Percentiles rank a stretch among this genome's conserved stretches.
Conservation (phyloP, 176 grass and related monocot species). For the Ananas comosus region DNA sequence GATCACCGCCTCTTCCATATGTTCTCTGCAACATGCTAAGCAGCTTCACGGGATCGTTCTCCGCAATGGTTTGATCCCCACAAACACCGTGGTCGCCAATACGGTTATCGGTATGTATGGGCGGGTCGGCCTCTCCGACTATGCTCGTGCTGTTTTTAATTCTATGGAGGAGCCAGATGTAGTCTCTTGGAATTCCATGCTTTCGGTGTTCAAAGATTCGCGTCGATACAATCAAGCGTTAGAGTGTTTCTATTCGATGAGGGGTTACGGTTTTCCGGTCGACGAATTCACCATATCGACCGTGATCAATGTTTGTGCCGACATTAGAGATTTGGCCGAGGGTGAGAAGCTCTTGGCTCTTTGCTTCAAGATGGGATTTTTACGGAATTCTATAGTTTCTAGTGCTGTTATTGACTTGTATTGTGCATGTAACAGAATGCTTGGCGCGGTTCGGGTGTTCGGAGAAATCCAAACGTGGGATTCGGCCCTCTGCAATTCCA, state of each 20-base stretch:
- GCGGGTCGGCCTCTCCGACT: conserved; percentile 28
- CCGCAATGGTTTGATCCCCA: conserved; percentile 30
- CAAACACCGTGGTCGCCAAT: conserved; percentile 40
- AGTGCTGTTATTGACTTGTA: conserved; percentile 60
- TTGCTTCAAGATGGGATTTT: conserved; percentile 50
- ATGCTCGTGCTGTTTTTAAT: conserved; percentile 42
- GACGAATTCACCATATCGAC: conserved; percentile 59
- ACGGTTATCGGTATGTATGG: conserved; percentile 69
- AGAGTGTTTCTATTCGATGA: conserved; percentile 43
- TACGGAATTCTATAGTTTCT: conserved; percentile 57
- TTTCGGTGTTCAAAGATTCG: conserved; percentile 50
- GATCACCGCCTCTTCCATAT: conserved; percentile 32
- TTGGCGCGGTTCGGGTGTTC: conserved; percentile 45
- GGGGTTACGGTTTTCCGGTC: conserved; percentile 31
- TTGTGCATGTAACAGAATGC: conserved; percentile 51
- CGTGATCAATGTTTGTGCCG: conserved; percentile 40
- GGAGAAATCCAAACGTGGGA: conserved; percentile 40
- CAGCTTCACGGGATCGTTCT: conserved; percentile 44
- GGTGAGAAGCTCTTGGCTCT: conserved; percentile 71
- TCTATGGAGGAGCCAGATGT: conserved; percentile 44
- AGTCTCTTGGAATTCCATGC: conserved; percentile 61
- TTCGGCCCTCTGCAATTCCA: conserved; percentile 58
- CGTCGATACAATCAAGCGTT: conserved; percentile 29
- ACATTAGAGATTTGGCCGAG: conserved; percentile 33
- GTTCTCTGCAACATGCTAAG: conserved; percentile 21